Conservation (phyloP, 2,329 filamentous ascomycete genomes). For the Hymenoscyphus albidus region DNA sequence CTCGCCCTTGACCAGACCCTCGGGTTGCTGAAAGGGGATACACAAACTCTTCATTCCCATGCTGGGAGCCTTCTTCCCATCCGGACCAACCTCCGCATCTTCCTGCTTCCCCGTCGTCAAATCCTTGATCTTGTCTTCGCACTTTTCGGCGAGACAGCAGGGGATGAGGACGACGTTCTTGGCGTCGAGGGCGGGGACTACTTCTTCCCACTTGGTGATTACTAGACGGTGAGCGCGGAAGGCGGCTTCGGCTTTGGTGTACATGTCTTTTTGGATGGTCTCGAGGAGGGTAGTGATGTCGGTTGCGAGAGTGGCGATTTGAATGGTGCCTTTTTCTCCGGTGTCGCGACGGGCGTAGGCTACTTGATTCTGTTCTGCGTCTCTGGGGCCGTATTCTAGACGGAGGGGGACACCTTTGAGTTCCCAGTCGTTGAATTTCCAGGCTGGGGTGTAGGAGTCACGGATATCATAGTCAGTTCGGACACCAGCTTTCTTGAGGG, state of each 20-base stretch:
- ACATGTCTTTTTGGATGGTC: constrained; percentile 83
- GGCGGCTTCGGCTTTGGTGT: constrained; percentile 64
- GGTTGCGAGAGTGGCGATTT: constrained; percentile 67
- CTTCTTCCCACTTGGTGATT: constrained; percentile 84
- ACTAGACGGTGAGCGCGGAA: constrained; percentile 79
- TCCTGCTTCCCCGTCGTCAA: constrained; percentile 74
- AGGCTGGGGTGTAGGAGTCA: constrained; percentile 87
- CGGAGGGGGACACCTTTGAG: constrained; percentile 91
- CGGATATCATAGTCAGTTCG: constrained; percentile 79
- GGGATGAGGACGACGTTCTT: constrained; percentile 94
- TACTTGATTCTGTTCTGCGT: constrained; percentile 79
- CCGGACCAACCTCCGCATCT: constrained; percentile 39
- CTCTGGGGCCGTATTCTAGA: constrained; percentile 93
- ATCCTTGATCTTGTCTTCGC: constrained; percentile 94
- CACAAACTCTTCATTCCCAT: constrained; percentile 77
- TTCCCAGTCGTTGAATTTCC: constrained; percentile 99
- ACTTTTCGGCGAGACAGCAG: constrained; percentile 75
- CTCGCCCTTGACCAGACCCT: constrained; percentile 71
- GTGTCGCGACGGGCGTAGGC: constrained; percentile 85
- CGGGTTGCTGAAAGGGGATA: constrained; percentile 83
- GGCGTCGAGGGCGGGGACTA: constrained; percentile 81
- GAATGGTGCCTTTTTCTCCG: constrained; percentile 75
- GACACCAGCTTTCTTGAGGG: constrained; percentile 69
- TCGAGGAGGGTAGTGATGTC: constrained; percentile 79
- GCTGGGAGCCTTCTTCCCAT: constrained; percentile 54